Evolutionary conservation across 2,329 filamentous ascomycete species (phyloP).

Genomic region (Xylariales sp.): DNA sequence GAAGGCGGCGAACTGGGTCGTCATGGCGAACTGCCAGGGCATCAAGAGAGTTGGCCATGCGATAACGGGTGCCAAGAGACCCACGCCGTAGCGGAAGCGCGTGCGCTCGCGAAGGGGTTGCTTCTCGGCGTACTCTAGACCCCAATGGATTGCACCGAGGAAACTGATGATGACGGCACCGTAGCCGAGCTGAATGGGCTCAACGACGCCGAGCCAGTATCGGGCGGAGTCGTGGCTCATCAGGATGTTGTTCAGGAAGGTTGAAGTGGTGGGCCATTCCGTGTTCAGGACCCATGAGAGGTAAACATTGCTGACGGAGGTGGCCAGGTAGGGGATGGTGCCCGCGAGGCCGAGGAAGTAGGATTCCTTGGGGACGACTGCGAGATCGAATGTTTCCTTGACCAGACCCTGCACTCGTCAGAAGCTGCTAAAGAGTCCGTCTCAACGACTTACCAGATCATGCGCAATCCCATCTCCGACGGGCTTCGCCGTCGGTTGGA

Average conservation of each 20-base stretch:
- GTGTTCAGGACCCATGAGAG: conserved; percentile 80
- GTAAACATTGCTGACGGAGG: conserved; percentile 76
- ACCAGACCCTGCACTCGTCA: conserved; percentile 57
- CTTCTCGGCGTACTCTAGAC: conserved; percentile 76
- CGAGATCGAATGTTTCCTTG: conserved; percentile 64
- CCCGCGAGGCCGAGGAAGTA: conserved; percentile 69
- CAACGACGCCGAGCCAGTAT: conserved; percentile 66
- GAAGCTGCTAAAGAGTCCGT: no score
- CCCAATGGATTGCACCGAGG: conserved; percentile 90
- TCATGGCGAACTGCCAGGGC: conserved; percentile 79
- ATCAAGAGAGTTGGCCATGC: conserved; percentile 89
- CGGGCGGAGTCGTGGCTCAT: conserved; percentile 68
- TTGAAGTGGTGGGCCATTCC: conserved; percentile 51
- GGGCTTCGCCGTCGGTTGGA: conserved; percentile 17
- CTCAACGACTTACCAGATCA: conserved; percentile 54
- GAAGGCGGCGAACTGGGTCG: conserved; percentile 81
- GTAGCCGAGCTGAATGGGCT: conserved; percentile 86
- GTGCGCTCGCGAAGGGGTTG: conserved; percentile 56
- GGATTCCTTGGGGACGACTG: conserved; percentile 61
- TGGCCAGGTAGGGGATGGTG: conserved; percentile 79
- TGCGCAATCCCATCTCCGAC: conserved; percentile 33
- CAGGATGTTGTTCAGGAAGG: conserved; percentile 60
- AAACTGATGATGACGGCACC: conserved; percentile 92
- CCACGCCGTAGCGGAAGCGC: conserved; percentile 77
- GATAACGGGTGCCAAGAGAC: conserved; percentile 70